Base-by-base conservation (phyloP, 2,329 filamentous ascomycete species). In the Fusarium nygamai region DNA sequence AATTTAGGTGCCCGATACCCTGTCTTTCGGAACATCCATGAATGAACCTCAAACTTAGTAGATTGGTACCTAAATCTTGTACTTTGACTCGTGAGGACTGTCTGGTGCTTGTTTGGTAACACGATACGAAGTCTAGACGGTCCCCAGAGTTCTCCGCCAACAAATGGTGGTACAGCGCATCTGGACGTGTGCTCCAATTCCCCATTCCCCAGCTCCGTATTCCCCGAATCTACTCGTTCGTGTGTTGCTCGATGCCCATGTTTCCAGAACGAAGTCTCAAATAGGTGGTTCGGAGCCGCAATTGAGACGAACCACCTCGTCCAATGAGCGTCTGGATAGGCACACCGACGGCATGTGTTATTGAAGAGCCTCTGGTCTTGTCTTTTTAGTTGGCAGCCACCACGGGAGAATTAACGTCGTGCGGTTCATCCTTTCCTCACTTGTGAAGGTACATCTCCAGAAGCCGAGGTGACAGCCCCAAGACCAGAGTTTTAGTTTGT, bases 311-410 rank as follows among this genome's bases (percentile, higher is more conserved):
- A 71, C 46, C 20, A n/a, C 51, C 33, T 39, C 44, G 34, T 22
- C 61, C 54, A 57, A 57, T 56, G 69, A 66, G 63, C 61, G 64
- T 56, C 58, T 64, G n/a, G 38, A 22, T 24, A 31, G 36, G 47
- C 17, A 65, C 69, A 77, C 62, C 63, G 60, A 56, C 48, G 64
- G 72, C 66, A 69, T 66, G 59, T 50, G 56, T 64, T 59, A 43
- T 59, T 43, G 38, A 46, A 69, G 50, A 68, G 48, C 48, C 62
- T 64, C 46, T 56, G 57, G 27, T 53, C 69, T 77, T 54, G 67
- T 68, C 67, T 66, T 64, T 67, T 63, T 61, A 68, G 66, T 72
- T 75, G 71, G 61, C 60, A 70, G 61, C 65, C 67, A 72, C 68
- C 60, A 46, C 33, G 44, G 64, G 46, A 62, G 59, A 61, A 60